Evolutionary conservation across 2,329 filamentous ascomycete genomes (phyloP).

Genomic region (Fusarium penzigii): DNA sequence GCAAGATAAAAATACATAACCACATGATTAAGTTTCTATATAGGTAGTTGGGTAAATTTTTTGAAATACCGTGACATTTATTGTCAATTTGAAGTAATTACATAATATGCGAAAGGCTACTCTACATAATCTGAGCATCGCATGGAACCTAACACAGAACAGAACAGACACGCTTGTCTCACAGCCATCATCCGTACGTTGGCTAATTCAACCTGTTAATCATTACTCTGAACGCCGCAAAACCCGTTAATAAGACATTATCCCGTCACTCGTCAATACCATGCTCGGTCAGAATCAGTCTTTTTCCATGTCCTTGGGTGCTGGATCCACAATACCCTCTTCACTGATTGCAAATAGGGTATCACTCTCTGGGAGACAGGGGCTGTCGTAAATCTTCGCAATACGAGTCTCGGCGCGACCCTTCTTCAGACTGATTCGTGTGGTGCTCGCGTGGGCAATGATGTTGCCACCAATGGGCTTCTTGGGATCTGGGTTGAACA

Average conservation of each 20-base stretch:
- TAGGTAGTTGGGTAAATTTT: no score
- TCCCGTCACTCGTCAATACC: conserved; percentile 20
- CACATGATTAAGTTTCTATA: no score
- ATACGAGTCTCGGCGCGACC: conserved; percentile 93
- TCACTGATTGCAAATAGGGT: conserved; percentile 96
- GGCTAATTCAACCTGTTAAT: background rate
- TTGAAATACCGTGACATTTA: background rate
- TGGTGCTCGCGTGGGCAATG: conserved; percentile 96
- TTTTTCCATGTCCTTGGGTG: conserved; percentile 93
- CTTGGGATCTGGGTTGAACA: conserved; percentile 99
- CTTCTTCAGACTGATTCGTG: conserved; percentile 91
- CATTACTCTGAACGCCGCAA: conserved; percentile 33
- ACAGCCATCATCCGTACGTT: background rate
- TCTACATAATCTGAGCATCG: background rate
- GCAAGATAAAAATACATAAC: background rate
- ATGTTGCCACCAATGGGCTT: conserved; percentile 99
- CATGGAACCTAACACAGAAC: background rate
- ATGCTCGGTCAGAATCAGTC: conserved; percentile 43
- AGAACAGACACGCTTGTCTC: background rate
- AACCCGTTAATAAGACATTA: conserved; percentile 19
- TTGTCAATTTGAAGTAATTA: background rate
- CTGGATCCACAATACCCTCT: conserved; percentile 93
- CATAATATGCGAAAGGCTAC: background rate
- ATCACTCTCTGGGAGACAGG: conserved; percentile 94
- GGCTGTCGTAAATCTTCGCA: conserved; percentile 99